Evolutionary conservation across 345 rosid species (phyloP), one percentile per base, ranked within the genome.

Genomic region (Dovyalis caffra): DNA sequence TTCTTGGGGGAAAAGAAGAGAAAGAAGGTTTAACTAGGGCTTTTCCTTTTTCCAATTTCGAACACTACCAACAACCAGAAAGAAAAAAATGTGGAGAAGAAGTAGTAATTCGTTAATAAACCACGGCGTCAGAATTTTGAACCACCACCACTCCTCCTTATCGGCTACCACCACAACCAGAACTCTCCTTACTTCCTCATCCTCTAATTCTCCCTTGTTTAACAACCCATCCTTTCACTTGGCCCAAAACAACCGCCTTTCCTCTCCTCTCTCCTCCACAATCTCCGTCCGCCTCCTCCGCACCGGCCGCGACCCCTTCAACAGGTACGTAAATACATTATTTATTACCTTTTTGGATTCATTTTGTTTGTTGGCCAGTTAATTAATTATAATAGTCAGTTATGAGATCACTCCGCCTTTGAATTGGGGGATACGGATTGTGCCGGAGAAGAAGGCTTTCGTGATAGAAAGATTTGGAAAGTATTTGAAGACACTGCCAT

Each of bases 381-480:
- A 29, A 29, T 60, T 32, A 8, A 20, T 33, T 8, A 3, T n/a
- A 7, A 20, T 61, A 37, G 37, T 56, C 75, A 91, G 97, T 63
- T 87, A 88, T 78, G 98, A 91, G 83, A 88, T 86, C 16, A 18
- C 74, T 3, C 94, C 98, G 12, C 99, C 99, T 18, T 68, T 83
- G 67, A 95, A 95, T 58, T 93, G 99, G 99, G 99, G 99, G 9
- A 35, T 95, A 26, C 83, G 92, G 8, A 88, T 93, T 0, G 99
- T 95, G 67, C 98, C 99, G 65, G 96, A 95, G 85, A 89, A 83
- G 85, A 91, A 74, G 69, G 99, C 99, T 4, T 95, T 37, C 35
- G 99, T 95, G 75, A 83, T 95, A 1, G 99, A 95, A 84, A 84
- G 97, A 21, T 93, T 93, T 7, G 99, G 98, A 47, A 95, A 87